These are phyloP conservation scores for Leccinum disarticulatum DNA, from an alignment of 768 basidiomycete species.

Conservation along the genomic window DNA sequence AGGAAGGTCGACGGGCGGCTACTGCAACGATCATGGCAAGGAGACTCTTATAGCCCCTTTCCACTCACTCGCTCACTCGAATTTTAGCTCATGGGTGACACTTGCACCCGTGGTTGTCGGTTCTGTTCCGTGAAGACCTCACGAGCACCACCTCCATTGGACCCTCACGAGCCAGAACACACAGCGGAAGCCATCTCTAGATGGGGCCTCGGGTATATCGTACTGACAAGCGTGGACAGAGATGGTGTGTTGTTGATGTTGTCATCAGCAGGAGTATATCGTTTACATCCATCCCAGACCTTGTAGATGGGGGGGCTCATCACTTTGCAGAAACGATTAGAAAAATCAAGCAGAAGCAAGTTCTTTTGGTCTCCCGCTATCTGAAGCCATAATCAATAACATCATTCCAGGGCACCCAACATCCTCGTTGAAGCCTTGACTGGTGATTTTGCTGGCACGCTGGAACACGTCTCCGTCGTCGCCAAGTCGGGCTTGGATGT, in stretches of 20 bases:
- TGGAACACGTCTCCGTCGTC: slow-evolving; percentile 74
- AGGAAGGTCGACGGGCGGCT: slow-evolving; percentile 76
- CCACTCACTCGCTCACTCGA: slow-evolving; percentile 7
- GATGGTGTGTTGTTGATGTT: slow-evolving; percentile 63
- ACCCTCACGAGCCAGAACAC: slow-evolving; percentile 96
- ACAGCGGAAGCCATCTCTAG: slow-evolving; percentile 97
- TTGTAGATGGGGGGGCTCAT: slow-evolving; percentile 85
- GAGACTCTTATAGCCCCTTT: not conserved
- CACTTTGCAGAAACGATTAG: slow-evolving; percentile 96
- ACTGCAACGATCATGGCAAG: slow-evolving; percentile 98
- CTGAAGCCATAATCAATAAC: not conserved
- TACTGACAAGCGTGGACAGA: slow-evolving; percentile 93
- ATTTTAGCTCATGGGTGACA: slow-evolving; percentile 93
- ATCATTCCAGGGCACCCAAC: slow-evolving; percentile 71
- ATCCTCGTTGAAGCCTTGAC: slow-evolving; percentile 97
- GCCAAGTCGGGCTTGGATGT: slow-evolving; percentile 95
- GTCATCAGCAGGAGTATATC: not conserved
- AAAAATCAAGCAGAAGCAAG: slow-evolving; percentile 89
- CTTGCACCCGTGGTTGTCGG: slow-evolving; percentile 95
- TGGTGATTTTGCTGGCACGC: slow-evolving; percentile 84
- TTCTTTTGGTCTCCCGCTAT: slow-evolving; percentile 32
- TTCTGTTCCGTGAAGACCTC: slow-evolving; percentile 99
- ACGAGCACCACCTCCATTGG: slow-evolving; percentile 80
- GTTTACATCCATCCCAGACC: slow-evolving; percentile 52
- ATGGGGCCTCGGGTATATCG: slow-evolving; percentile 98